Evolutionary conservation across 208 protist species (phyloP), one percentile per base, ranked within the genome.

Genomic region (Trichomonas tenax): DNA sequence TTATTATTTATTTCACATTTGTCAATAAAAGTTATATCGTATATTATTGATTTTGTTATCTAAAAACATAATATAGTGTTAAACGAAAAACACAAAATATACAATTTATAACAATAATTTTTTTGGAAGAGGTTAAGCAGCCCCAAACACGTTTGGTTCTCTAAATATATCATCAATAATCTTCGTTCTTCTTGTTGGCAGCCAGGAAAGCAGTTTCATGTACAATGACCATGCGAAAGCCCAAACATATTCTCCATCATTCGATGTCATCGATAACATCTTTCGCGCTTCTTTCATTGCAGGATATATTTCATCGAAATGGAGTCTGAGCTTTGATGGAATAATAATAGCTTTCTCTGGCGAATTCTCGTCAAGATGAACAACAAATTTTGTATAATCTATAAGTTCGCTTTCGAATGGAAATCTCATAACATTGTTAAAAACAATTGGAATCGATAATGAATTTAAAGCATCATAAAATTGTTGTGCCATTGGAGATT

Each of bases 141-240:
- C 82, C 31, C 31, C 82, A 46, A 89, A 89, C 9, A 89, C 82
- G 23, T 89, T 89, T n/a, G 82, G 82, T 46, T 89, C 82, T 44
- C 38, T 89, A 40, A 89, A 93, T n/a, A 51, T 51, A 31, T 93
- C 44, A 51, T 93, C 86, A 93, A 93, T 93, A 38, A 93, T 58
- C 44, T 93, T 93, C 51, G 44, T 93, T 40, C 86, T 48, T 58
- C 40, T 93, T 34, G 45, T 51, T 48, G 86, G 86, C 11, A 89
- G 82, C 82, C 82, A 89, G 17, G 82, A 34, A n/a, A 89, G 40
- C 17, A 89, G 23, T 46, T 89, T 89, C 82, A 89, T 89, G 40
- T 89, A 89, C 9, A 89, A 31, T 89, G 82, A 89, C 82, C 82
- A 89, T 17, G 82, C 3, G 21, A 89, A 44, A 46, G 82, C 34